phyloP scores from a whole-genome alignment of 2,329 filamentous ascomycete genomes.

The Dactylellina leptospora region DNA sequence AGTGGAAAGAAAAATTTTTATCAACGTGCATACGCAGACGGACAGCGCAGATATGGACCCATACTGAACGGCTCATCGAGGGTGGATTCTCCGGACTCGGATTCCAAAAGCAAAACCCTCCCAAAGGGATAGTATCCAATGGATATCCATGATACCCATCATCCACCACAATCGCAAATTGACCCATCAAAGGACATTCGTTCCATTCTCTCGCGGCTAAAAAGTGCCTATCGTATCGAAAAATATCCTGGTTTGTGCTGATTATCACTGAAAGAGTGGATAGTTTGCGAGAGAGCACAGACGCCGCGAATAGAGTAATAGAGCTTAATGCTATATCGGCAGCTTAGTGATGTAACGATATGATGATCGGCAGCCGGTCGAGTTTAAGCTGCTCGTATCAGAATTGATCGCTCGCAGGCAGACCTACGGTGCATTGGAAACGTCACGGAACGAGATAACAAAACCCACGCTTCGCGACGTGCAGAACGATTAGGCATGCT shows the following conservation, averaged over 20 bases:
- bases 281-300: conserved; percentile 9
- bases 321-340: conserved; percentile 19
- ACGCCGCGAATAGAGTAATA: conserved; percentile 7
- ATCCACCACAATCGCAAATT: conserved; percentile 14
- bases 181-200: conserved; percentile 25
- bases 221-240: conserved; percentile 30
- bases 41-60: conserved; percentile 14
- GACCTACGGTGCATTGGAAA: conserved; percentile 15
- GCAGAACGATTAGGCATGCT: conserved; percentile 18
- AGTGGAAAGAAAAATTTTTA: conserved; percentile 40
- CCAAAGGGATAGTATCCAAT: too few relatives aligned
- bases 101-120: conserved; percentile 36
- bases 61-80: conserved; percentile 14
- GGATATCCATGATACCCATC: neutral
- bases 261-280: conserved; percentile 12
- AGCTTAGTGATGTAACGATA: neutral
- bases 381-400: conserved; percentile 28
- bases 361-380: conserved; percentile 6
- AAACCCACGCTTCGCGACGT: conserved; percentile 20
- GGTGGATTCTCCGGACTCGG: neutral
- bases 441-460: conserved; percentile 37
- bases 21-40: conserved; percentile 30
- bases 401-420: conserved; percentile 20
- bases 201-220: conserved; percentile 48
- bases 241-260: conserved; percentile 10